phyloP scores from a whole-genome alignment of 78 protist genomes.

The Diacronema lutheri region DNA sequence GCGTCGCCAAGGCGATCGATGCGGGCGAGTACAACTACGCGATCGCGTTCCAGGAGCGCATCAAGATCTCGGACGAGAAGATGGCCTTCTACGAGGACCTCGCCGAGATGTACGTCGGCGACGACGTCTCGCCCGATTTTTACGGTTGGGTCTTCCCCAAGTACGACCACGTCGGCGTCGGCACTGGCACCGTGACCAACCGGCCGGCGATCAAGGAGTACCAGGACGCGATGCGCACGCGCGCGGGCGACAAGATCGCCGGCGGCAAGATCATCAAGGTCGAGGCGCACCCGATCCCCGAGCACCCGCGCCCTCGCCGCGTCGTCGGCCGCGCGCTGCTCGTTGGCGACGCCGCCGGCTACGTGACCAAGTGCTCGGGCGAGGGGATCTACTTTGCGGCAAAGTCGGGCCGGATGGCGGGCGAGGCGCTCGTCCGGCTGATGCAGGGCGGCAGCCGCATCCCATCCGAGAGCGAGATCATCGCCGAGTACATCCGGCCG shows the following conservation, averaged over 20 bases:
- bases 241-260: slow-evolving; percentile 15
- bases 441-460: slow-evolving; percentile 29
- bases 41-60: slow-evolving; percentile 58
- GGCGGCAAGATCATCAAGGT: slow-evolving; percentile 45
- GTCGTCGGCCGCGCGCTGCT: slow-evolving; percentile 41
- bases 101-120: slow-evolving; percentile 40
- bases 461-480: slow-evolving; percentile 39
- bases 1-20: slow-evolving; percentile 50
- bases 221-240: slow-evolving; percentile 46
- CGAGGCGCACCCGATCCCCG: slow-evolving; percentile 56
- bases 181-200: slow-evolving; percentile 50
- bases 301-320: slow-evolving; percentile 52
- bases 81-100: slow-evolving; percentile 46
- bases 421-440: slow-evolving; percentile 35
- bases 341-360: slow-evolving; percentile 55
- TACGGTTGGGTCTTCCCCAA: slow-evolving; percentile 59
- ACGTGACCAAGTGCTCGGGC: slow-evolving; percentile 57
- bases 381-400: slow-evolving; percentile 63
- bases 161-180: slow-evolving; percentile 54
- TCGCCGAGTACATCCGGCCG: slow-evolving; percentile 13
- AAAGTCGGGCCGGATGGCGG: slow-evolving; percentile 53
- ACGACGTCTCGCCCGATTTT: slow-evolving; percentile 55
- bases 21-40: slow-evolving; percentile 54
- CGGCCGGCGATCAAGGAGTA: slow-evolving; percentile 38
- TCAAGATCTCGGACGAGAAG: slow-evolving; percentile 28